Evolutionary conservation across 495 filamentous ascomycete species (phyloP), one percentile per base, ranked within the genome.

Genomic region (Friedmanniomyces simplex): DNA sequence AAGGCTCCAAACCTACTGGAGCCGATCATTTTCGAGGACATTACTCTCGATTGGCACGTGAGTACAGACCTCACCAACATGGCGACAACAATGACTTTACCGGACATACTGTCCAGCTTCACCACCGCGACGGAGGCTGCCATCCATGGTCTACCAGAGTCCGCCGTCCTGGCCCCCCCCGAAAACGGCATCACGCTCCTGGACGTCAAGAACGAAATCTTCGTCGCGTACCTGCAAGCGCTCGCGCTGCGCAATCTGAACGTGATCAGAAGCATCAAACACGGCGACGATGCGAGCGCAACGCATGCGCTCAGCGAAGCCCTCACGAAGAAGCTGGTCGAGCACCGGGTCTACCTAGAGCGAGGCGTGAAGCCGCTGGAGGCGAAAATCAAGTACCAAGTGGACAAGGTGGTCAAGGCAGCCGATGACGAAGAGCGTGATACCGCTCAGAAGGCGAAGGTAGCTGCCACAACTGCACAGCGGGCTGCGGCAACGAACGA

Each of bases 141-240:
- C 1, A 42, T 30, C 30, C n/a, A 56, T 12, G 52, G 32, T 16
- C 49, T 64, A 24, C 61, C 61, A 10, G 52, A 46, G 11, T 5
- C 24, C 1, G 30, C 30, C n/a, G 2, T 57, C 1, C 54, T 64
- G 1, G 66, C 83, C 43, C 79, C 87, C 6, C 84, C 88, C 10
- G 77, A 83, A 62, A 83, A 95, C 60, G 91, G 91, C 60, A 91
- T 98, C 50, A 96, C 93, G 1, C 84, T 98, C 5, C 82, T 98
- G 65, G 89, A 96, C 67, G 80, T 85, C 52, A 98, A 98, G 70
- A 95, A 88, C 75, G 94, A 98, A 60, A 79, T 97, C 18, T 81
- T 98, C 14, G 85, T 98, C 43, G 89, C 94, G 1, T 98, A 98
- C 73, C 75, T 97, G 0, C 94, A 97, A 64, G 91, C 96, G 63